Evolutionary conservation across 805 yeast genomes (phyloP), one percentile per base, ranked within the genome.

Genomic region (Schizosaccharomyces osmophilus): DNA sequence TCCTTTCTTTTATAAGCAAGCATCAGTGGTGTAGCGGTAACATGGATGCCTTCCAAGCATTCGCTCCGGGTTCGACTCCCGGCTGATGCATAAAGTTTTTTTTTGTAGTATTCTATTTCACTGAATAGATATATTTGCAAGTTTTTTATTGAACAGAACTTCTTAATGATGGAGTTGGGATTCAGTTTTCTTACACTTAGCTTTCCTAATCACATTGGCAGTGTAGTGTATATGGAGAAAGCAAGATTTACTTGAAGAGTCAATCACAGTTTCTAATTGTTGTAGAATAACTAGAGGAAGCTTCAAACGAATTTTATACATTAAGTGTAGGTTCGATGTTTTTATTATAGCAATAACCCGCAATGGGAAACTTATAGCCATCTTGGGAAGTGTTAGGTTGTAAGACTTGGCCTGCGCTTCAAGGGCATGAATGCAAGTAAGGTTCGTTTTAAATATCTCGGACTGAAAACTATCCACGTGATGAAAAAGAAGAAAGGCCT

Each of bases 391-490:
- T 9, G 57, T 51, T 29, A 1, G 22, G 36, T 29, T 11, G 36
- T 19, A 51, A 17, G 19, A 19, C n/a, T 22, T 29, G 36, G 57
- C 57, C 13, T 5, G 57, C n/a, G 31, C 36, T 29, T 51, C 39
- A 6, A 26, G 4, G 22, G 57, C 57, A 11, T 51, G 36, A 29
- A 51, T 2, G 36, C 31, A 51, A 5, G 4, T 63, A 64, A 75
- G 65, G 70, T 88, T 88, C 64, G 78, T 73, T 9, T 72, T 67
- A 62, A 81, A 72, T 67, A 79, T 79, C 62, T 82, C 87, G 48
- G 74, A 77, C 19, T 71, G 68, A 73, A 85, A 85, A 66, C 84
- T 77, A 15, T 66, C 66, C 60, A 81, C 87, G 75, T 62, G 80
- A 64, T 67, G 84, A 90, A 48, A 78, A 82, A 9, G 15, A n/a